Evolutionary conservation across 768 basidiomycete species (phyloP), one percentile per base, ranked within the genome.

Genomic region (Hygrocybe punicea): DNA sequence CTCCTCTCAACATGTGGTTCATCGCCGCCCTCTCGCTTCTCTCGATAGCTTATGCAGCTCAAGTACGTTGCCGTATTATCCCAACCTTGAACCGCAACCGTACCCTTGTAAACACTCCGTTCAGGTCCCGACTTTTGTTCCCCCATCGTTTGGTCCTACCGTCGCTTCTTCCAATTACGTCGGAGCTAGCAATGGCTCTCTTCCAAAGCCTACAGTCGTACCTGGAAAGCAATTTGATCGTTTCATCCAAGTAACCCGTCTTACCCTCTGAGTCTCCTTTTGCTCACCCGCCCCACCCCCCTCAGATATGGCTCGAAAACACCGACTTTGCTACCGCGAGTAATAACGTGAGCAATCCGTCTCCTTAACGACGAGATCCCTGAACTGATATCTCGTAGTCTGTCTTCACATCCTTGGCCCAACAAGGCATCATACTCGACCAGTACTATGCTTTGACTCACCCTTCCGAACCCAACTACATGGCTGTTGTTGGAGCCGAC

Each of bases 401-500:
- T 42, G 66, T 66, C 14, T 73, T 79, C 45, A 59, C 60, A 39
- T 65, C 68, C 46, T 67, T 86, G 56, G 76, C 78, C 14, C 60
- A 73, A 47, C 72, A 84, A 63, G 84, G 85, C 6, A 71, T 87
- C 55, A 59, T 73, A 6, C 67, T 83, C 16, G 67, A 58, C 42
- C 76, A 75, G 49, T 83, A 75, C 63, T 82, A 78, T 57, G 78
- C 68, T 3, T 58, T 83, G 37, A 82, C 81, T 24, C 83, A 84
- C 62, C 82, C 84, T 3, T 84, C 84, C 1, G 73, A 87, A 65
- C 85, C 85, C 33, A 86, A 87, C 69, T 86, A 78, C 51, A 61
- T 79, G 51, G 76, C 82, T 11, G 66, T 72, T 1, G 70, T 74
- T 9, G 80, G 79, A 16, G 84, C 84, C 37, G 79, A 82, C 65